Percentiles rank a stretch among this genome's conserved stretches.
Evolutionary conservation across 1,284 basidiomycete genomes (phyloP).

Genomic region (Irpex rosettiformis): DNA sequence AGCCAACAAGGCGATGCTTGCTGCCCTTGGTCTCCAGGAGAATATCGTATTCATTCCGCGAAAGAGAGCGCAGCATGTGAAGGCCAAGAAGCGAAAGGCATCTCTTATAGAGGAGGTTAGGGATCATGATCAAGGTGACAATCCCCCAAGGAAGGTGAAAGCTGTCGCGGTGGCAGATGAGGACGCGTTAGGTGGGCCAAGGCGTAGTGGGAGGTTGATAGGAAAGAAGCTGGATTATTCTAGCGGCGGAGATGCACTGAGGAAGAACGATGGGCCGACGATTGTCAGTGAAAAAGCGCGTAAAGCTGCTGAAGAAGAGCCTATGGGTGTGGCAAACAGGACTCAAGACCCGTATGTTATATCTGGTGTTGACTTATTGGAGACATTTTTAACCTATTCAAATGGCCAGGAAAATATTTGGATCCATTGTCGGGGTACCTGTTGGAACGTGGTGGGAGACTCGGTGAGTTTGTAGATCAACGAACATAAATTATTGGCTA

Average conservation of each 20-base stretch:
- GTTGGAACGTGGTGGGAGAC: constrained; percentile 80
- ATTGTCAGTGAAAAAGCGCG: constrained; percentile 18
- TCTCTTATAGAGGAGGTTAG: constrained; percentile 23
- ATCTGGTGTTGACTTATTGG: not conserved
- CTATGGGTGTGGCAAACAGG: constrained; percentile 32
- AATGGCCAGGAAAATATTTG: constrained; percentile 43
- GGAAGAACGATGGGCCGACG: constrained; percentile 14
- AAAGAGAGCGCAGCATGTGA: constrained; percentile 39
- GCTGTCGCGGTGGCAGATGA: constrained; percentile 5
- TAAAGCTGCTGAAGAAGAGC: constrained; percentile 21
- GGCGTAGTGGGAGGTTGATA: constrained; percentile 63
- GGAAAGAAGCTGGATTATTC: constrained; percentile 58
- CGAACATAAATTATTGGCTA: not conserved
- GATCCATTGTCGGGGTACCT: constrained; percentile 67
- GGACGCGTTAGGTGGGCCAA: constrained; percentile 27
- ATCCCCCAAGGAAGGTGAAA: constrained; percentile 14
- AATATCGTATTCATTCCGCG: constrained; percentile 9
- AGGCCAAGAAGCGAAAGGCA: constrained; percentile 38
- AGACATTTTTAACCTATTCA: not conserved
- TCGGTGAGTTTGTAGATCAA: constrained; percentile 30
- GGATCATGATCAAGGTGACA: constrained; percentile 17
- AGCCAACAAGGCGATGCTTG: constrained; percentile 45
- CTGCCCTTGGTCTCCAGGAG: constrained; percentile 36
- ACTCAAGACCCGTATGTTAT: constrained; percentile 59
- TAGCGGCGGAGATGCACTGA: constrained; percentile 24